Evolutionary conservation across 371 early-diverging fungal species (phyloP), one percentile per base, ranked within the genome.

Genomic region (Vairimorpha apis): DNA sequence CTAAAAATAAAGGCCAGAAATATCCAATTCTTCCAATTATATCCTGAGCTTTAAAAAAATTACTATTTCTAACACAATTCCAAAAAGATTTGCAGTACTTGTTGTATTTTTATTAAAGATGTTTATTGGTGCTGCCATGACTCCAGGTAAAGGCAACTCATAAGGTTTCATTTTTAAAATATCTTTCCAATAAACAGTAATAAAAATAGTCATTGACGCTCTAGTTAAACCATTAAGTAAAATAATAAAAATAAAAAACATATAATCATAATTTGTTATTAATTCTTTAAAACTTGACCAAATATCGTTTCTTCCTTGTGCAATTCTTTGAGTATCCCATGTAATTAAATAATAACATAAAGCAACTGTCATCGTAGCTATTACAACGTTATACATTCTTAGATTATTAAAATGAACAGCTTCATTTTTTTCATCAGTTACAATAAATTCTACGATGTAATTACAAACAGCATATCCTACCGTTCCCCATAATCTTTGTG

Each of bases 171-270:
- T 44, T 27, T 79, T 62, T 4, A 84, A 65, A 14, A 81, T 70
- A 23, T 78, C 70, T 33, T 41, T 75, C 18, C 64, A 68, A 70
- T 83, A 85, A 1, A 73, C 43, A 37, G 74, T 65, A 5, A 83
- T 72, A 64, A 80, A 85, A 4, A 79, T 72, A 13, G 81, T 79
- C 79, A 85, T 79, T 18, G 74, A 72, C 35, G 81, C 70, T 53
- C 85, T 41, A 12, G 83, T 80, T 21, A 85, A 60, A 29, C 83
- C 85, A 71, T 85, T 85, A 23, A 83, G 38, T n/a, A 85, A 65
- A 67, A 85, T 85, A 29, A 85, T 82, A 37, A 83, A 56, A 25
- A 83, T 70, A 62, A 85, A 85, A 58, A 85, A 83, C 55, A 83
- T 56, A 56, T 81, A 85, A 16, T 79, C 75, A 43, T 38, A 60